Evolutionary conservation across 306 rosid genomes (phyloP).

Genomic region (Vigna radiata): DNA sequence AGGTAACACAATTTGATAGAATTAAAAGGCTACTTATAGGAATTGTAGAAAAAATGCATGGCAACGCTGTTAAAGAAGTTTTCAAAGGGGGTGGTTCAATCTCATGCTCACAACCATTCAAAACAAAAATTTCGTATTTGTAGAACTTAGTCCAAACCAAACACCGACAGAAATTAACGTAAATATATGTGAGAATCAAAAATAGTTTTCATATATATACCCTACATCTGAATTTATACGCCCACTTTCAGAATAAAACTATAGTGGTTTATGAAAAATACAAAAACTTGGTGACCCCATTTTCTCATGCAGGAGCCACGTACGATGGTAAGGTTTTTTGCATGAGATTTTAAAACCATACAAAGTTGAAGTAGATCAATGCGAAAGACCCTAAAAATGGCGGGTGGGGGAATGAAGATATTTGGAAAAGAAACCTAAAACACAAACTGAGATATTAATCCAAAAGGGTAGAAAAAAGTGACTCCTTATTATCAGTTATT

Average conservation of each 20-base stretch:
- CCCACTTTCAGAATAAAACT: background rate
- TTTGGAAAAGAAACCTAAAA: background rate
- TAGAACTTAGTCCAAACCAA: background rate
- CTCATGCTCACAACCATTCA: background rate
- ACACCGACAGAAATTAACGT: background rate
- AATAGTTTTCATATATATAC: background rate
- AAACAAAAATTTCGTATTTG: background rate
- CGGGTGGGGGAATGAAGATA: background rate
- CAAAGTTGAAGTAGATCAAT: background rate
- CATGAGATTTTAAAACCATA: background rate
- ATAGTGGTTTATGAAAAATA: background rate
- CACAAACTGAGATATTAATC: background rate
- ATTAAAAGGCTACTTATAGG: background rate
- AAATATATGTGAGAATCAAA: background rate
- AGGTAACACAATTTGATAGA: background rate
- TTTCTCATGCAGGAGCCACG: too few species aligned
- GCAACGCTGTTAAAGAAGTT: background rate
- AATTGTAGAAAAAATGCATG: background rate
- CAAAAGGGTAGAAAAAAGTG: too few species aligned
- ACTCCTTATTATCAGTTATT: too few species aligned
- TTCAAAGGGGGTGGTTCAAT: background rate
- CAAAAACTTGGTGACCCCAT: too few species aligned
- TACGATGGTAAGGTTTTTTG: background rate
- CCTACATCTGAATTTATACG: background rate
- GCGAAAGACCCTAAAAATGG: background rate